Conservation (phyloP, 2,329 filamentous ascomycete genomes). For the Paradendryphiella salina region DNA sequence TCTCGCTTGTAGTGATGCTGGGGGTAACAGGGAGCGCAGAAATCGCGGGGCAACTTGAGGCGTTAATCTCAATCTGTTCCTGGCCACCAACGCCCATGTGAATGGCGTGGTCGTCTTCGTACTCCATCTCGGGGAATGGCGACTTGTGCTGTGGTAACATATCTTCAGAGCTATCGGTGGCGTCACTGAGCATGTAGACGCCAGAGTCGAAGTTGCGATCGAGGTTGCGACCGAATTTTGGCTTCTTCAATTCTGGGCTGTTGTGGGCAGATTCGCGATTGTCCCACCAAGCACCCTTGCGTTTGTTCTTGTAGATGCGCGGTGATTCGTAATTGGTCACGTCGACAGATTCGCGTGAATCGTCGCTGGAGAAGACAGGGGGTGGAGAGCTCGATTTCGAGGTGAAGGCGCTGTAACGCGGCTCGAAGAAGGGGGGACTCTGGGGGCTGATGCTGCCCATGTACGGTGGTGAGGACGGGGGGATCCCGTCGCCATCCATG, state of each 20-base stretch:
- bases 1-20: conserved; percentile 9
- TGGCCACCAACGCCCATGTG: background rate
- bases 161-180: conserved; percentile 22
- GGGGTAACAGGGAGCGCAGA: background rate
- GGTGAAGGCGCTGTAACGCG: conserved; percentile 20
- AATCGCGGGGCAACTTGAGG: background rate
- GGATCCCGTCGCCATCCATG: conserved; percentile 33
- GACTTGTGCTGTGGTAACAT: conserved; percentile 19
- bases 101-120: conserved; percentile 7
- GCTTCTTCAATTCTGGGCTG: conserved; percentile 29
- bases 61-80: background rate
- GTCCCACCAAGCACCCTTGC: conserved; percentile 40
- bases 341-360: conserved; percentile 34
- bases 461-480: conserved; percentile 30
- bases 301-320: conserved; percentile 40
- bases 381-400: conserved; percentile 41
- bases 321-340: conserved; percentile 40
- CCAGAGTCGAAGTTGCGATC: conserved; percentile 42
- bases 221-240: conserved; percentile 35
- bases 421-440: conserved; percentile 34
- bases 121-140: conserved; percentile 15
- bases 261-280: conserved; percentile 19
- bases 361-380: conserved; percentile 42
- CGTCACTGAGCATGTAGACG: conserved; percentile 40
- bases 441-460: conserved; percentile 26